phyloP scores from a whole-genome alignment of 345 rosid genomes.

The Salix caprea region DNA sequence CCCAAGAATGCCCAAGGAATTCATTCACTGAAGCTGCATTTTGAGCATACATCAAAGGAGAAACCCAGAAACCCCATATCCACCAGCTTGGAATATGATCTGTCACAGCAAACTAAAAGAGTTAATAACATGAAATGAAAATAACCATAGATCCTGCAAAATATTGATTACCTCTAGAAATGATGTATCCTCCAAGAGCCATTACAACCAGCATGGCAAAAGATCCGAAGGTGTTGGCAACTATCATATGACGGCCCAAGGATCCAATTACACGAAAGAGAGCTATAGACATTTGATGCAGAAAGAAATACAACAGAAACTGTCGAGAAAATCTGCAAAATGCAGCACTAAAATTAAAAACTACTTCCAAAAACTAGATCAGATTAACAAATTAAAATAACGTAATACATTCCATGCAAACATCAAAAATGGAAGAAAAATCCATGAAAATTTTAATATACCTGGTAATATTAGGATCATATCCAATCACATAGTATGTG shows the following conservation, averaged over 20 bases:
- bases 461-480: conserved; percentile 77
- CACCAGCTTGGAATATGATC: conserved; percentile 92
- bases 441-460: conserved; percentile 22
- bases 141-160: conserved; percentile 5
- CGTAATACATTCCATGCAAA: conserved; percentile 9
- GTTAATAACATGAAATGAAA: conserved; percentile 6
- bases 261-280: conserved; percentile 98
- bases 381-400: neutral
- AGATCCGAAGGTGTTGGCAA: conserved; percentile 95
- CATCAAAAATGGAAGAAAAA: conserved; percentile 2
- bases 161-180: conserved; percentile 65
- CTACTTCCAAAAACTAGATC: neutral
- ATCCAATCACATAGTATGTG: conserved; percentile 85
- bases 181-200: conserved; percentile 94
- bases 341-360: conserved; percentile 16
- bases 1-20: conserved; percentile 87
- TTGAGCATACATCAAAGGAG: conserved; percentile 95
- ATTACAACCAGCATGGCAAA: conserved; percentile 96
- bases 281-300: conserved; percentile 91
- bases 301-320: conserved; percentile 71
- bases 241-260: conserved; percentile 89
- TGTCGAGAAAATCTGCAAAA: conserved; percentile 78
- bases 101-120: conserved; percentile 35
- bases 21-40: conserved; percentile 96
- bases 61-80: conserved; percentile 98